A percentile compares a stretch with the other conserved stretches of the same genome.
Evolutionary conservation across 176 grass and related monocot species (phyloP).

Genomic region (Dendrocalamus sinicus): DNA sequence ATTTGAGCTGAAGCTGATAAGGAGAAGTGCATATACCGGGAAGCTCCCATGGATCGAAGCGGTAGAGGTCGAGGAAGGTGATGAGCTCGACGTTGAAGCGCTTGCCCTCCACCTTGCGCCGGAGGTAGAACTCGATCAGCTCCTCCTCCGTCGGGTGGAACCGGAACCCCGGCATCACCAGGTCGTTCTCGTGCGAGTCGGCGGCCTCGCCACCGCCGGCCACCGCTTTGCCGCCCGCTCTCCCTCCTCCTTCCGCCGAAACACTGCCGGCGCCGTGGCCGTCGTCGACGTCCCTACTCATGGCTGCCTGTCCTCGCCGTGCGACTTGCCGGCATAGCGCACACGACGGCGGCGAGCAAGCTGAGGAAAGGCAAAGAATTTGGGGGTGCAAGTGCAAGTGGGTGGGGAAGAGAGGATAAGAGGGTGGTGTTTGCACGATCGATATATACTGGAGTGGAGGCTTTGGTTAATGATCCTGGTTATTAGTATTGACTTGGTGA

Average conservation of each 20-base stretch:
- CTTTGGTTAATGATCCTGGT: constrained; percentile 42
- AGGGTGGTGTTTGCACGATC: constrained; percentile 52
- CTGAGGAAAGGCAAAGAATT: constrained; percentile 33
- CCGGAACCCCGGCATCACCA: constrained; percentile 88
- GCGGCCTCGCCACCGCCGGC: constrained; percentile 4
- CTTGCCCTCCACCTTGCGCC: constrained; percentile 84
- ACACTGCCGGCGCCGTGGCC: constrained; percentile 18
- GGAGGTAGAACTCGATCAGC: constrained; percentile 94
- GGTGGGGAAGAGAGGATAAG: constrained; percentile 57
- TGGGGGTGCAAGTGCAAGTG: constrained; percentile 15
- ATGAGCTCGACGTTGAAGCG: constrained; percentile 96
- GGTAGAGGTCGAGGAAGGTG: constrained; percentile 89
- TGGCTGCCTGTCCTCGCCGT: constrained; percentile 18
- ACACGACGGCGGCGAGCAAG: constrained; percentile 1
- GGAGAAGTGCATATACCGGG: constrained; percentile 48
- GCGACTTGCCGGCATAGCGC: constrained; percentile 43
- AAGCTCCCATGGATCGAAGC: constrained; percentile 86
- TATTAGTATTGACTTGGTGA: constrained; percentile 21
- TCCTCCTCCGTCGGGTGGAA: constrained; percentile 99
- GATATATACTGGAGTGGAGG: constrained; percentile 61
- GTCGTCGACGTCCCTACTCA: constrained; percentile 46
- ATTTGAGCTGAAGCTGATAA: background rate
- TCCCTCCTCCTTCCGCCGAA: background rate
- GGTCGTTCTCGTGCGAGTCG: constrained; percentile 63
- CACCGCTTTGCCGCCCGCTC: background rate